These are phyloP conservation scores for Vitis labrusca DNA, from an alignment of 164 flowering plant species.

Conservation along the genomic window DNA sequence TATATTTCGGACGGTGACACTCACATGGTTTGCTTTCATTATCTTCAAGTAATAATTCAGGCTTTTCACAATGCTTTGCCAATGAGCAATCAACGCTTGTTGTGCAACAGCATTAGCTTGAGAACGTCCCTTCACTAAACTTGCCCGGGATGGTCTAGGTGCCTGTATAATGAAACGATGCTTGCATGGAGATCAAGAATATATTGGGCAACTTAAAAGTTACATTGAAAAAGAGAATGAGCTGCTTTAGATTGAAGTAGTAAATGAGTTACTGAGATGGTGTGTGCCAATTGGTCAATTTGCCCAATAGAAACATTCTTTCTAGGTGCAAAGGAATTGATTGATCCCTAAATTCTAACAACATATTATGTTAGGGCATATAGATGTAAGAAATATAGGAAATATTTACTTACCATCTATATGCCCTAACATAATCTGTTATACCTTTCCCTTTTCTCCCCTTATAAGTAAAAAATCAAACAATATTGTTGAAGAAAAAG, in stretches of 20 bases:
- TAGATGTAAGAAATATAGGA: too few relatives aligned
- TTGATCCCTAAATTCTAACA: not conserved
- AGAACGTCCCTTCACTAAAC: constrained; percentile 34
- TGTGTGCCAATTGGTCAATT: not conserved
- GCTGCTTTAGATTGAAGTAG: too few relatives aligned
- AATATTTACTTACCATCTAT: too few relatives aligned
- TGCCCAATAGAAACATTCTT: not conserved
- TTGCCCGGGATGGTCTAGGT: too few relatives aligned
- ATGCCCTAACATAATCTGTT: too few relatives aligned
- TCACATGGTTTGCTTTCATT: constrained; percentile 69
- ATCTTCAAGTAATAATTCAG: constrained; percentile 53
- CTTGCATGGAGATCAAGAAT: not conserved
- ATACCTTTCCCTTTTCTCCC: too few relatives aligned
- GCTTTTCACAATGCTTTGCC: constrained; percentile 80
- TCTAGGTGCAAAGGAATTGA: not conserved
- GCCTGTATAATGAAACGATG: not conserved
- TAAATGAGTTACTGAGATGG: too few relatives aligned
- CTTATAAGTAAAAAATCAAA: too few relatives aligned
- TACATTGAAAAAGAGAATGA: not conserved
- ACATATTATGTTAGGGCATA: not conserved
- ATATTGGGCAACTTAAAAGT: not conserved
- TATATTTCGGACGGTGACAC: constrained; percentile 11
- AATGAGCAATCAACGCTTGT: constrained; percentile 74
- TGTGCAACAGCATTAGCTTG: constrained; percentile 78
- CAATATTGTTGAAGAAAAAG: too few relatives aligned